These are phyloP conservation scores for Penicillium manginii DNA, from an alignment of 495 filamentous ascomycete genomes.

Conservation along the genomic window DNA sequence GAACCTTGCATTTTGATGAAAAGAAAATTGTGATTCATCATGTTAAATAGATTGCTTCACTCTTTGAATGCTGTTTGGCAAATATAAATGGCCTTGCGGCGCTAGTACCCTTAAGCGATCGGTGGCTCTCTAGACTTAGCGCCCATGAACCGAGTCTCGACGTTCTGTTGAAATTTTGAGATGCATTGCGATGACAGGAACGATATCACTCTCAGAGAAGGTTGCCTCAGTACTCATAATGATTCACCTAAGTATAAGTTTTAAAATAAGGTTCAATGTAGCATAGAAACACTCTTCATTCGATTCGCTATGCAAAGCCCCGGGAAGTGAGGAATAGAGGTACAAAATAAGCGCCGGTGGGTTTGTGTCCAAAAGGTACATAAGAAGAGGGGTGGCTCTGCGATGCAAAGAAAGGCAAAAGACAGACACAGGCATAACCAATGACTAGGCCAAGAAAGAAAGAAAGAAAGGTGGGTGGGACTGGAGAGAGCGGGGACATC, in stretches of 20 bases:
- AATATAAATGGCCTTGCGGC: no score
- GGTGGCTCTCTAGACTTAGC: no score
- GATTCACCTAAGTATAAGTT: not conserved
- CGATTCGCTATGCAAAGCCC: slow-evolving; percentile 11
- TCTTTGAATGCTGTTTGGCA: no score
- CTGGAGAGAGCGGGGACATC: not conserved
- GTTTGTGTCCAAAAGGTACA: not conserved
- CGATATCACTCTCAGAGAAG: not conserved
- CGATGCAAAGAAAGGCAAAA: slow-evolving; percentile 1
- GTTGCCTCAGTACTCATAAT: not conserved
- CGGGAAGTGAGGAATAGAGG: not conserved
- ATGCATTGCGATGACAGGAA: not conserved
- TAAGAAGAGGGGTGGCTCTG: not conserved
- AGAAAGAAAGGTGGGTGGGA: not conserved
- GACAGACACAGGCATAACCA: not conserved
- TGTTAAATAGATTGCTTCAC: no score
- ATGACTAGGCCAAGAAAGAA: not conserved
- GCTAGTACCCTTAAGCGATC: no score
- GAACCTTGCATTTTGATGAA: no score
- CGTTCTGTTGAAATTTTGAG: no score
- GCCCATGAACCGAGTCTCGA: no score
- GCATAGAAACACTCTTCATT: slow-evolving; percentile 3
- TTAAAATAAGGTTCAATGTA: not conserved
- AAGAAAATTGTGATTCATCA: no score
- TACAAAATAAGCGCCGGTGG: not conserved